Evolutionary conservation across 1,284 basidiomycete species (phyloP).

Genomic region (Xerocomus minutiporus): DNA sequence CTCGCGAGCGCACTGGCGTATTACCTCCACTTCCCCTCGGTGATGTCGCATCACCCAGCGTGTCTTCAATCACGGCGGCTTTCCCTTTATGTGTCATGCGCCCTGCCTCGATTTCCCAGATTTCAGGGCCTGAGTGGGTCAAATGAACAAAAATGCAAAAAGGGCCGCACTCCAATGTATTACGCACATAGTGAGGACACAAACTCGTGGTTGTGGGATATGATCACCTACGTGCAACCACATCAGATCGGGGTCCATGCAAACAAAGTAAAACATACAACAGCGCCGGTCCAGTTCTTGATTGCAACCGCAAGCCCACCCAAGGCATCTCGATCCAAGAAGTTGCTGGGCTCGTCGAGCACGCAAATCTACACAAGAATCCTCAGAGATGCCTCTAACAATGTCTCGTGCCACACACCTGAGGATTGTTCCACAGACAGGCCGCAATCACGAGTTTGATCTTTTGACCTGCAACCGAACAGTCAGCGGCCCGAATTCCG

Average conservation of each 20-base stretch:
- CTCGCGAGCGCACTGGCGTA: conserved; percentile 61
- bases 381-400: conserved; percentile 5
- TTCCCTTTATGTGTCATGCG: conserved; percentile 87
- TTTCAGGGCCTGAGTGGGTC: conserved; percentile 60
- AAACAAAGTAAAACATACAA: conserved; percentile 47
- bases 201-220: conserved; percentile 94
- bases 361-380: conserved; percentile 53
- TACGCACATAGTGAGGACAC: conserved; percentile 79
- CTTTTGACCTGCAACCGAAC: conserved; percentile 70
- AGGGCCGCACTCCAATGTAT: conserved; percentile 12
- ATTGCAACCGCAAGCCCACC: conserved; percentile 96
- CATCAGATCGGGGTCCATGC: conserved; percentile 18
- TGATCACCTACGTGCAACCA: conserved; percentile 69
- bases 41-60: conserved; percentile 55
- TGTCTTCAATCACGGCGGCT: conserved; percentile 76
- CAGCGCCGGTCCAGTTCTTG: conserved; percentile 93
- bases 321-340: conserved; percentile 86
- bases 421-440: conserved; percentile 92
- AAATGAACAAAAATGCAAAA: conserved; percentile 16
- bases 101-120: conserved; percentile 79
- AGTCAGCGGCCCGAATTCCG: conserved; percentile 11
- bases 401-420: conserved; percentile 43
- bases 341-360: conserved; percentile 96
- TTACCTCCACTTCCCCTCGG: conserved; percentile 67
- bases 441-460: conserved; percentile 96